A percentile compares a stretch with the other conserved stretches of the same genome.
These are phyloP conservation scores for Orbilia quercus DNA, from an alignment of 2,329 filamentous ascomycete genomes.

Conservation along the genomic window DNA sequence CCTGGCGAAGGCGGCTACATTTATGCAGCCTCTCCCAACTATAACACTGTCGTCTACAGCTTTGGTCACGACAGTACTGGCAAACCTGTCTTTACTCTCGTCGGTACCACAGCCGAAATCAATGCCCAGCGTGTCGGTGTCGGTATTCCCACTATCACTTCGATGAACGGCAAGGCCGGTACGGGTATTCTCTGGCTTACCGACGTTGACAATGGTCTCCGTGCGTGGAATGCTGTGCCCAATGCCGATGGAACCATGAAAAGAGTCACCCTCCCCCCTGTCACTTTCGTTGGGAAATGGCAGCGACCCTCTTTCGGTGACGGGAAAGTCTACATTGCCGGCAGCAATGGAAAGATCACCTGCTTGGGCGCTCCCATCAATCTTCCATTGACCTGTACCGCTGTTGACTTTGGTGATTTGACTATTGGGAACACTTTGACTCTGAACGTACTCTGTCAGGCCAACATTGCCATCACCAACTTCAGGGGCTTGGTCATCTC, in stretches of 20 bases:
- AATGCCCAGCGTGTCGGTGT: conserved; percentile 61
- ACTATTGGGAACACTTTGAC: conserved; percentile 62
- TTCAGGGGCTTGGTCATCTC: conserved; percentile 63
- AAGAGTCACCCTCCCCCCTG: conserved; percentile 62
- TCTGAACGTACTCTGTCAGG: conserved; percentile 63
- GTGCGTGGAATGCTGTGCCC: conserved; percentile 64
- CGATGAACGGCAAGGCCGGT: conserved; percentile 62
- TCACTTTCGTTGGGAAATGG: conserved; percentile 64
- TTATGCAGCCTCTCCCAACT: conserved; percentile 62
- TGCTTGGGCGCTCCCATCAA: conserved; percentile 64
- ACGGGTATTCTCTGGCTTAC: conserved; percentile 64
- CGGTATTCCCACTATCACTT: conserved; percentile 63
- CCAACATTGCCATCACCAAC: conserved; percentile 63
- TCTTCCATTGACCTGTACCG: conserved; percentile 64
- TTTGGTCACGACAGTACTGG: conserved; percentile 57
- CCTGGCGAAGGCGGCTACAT: conserved; percentile 65
- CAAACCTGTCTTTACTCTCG: conserved; percentile 60
- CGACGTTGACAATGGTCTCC: conserved; percentile 63
- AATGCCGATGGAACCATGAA: conserved; percentile 55
- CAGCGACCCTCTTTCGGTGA: conserved; percentile 64
- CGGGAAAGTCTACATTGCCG: conserved; percentile 63
- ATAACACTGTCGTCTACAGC: conserved; percentile 61
- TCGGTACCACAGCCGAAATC: conserved; percentile 59
- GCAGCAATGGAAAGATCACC: conserved; percentile 56
- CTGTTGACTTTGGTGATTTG: conserved; percentile 64